A percentile compares a stretch with the other conserved stretches of the same genome.
These are phyloP conservation scores for Capsella rubella DNA, from an alignment of 441 rosid species.

Conservation along the genomic window DNA sequence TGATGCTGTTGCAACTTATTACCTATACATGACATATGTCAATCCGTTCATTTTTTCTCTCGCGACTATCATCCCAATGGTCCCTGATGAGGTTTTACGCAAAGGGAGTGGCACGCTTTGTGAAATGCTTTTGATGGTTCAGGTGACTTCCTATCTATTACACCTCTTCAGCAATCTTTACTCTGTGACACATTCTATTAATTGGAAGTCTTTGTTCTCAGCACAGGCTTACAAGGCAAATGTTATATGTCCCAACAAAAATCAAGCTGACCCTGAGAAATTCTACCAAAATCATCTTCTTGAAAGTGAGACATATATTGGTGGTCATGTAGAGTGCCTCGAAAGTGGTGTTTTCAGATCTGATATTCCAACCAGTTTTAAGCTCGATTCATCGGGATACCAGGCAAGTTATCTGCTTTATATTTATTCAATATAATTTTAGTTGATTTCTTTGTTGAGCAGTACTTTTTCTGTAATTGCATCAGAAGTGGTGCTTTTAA, in stretches of 20 bases:
- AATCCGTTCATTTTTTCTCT: conserved; percentile 99
- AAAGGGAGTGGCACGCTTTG: conserved; percentile 99
- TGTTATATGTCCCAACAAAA: conserved; percentile 98
- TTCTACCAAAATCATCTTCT: conserved; percentile 85
- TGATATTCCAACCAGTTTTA: conserved; percentile 92
- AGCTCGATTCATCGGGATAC: conserved; percentile 84
- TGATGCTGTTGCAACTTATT: conserved; percentile 98
- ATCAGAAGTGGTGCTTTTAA: not conserved
- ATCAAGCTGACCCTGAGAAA: conserved; percentile 92
- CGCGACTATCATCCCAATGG: conserved; percentile 98
- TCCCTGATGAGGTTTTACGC: conserved; percentile 99
- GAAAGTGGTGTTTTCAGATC: conserved; percentile 99
- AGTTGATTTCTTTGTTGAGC: conserved; percentile 5
- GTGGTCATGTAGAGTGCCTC: conserved; percentile 99
- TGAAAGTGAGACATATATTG: conserved; percentile 98
- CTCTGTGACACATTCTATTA: conserved; percentile 33
- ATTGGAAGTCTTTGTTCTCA: conserved; percentile 41
- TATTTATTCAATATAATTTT: conserved; percentile 29
- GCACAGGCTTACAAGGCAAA: conserved; percentile 91
- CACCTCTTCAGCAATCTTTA: conserved; percentile 36
- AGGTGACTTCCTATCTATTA: conserved; percentile 57
- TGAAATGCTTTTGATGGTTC: conserved; percentile 99
- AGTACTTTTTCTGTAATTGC: conserved; percentile 12
- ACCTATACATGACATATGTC: conserved; percentile 96
- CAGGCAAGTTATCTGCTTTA: conserved; percentile 61